Percentiles rank a stretch among this genome's conserved stretches.
Conservation (phyloP, 148 eudicot genomes). For the Rhododendron williamsianum region DNA sequence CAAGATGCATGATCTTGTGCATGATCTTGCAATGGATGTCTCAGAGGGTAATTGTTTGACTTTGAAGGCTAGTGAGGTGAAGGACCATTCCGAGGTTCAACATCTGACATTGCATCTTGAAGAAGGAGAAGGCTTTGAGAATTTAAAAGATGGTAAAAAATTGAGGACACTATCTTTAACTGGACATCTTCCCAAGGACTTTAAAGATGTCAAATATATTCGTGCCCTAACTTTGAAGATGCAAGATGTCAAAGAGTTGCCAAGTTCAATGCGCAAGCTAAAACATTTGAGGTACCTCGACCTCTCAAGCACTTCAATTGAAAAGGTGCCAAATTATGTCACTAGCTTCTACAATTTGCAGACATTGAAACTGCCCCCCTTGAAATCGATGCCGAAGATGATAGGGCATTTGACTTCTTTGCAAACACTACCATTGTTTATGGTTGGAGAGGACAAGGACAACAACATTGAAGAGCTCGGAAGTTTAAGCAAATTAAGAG, state of each 20-base stretch:
- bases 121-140: background rate
- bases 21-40: background rate
- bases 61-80: background rate
- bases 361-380: background rate
- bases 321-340: background rate
- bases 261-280: background rate
- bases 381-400: background rate
- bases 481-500: background rate
- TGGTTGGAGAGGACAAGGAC: background rate
- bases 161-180: background rate
- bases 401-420: slow-evolving; percentile 1
- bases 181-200: background rate
- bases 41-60: background rate
- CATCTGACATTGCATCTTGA: background rate
- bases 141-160: background rate
- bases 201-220: background rate
- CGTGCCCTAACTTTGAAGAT: background rate
- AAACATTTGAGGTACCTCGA: slow-evolving; percentile 6
- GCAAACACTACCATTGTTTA: slow-evolving; percentile 1
- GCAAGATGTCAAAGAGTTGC: background rate
- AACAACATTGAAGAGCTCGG: background rate
- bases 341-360: background rate
- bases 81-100: background rate
- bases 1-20: background rate
- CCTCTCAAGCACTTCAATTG: background rate